Percentiles rank a stretch among this genome's conserved stretches.
phyloP scores from a whole-genome alignment of 495 filamentous ascomycete species.

The Parmelia sp. region DNA sequence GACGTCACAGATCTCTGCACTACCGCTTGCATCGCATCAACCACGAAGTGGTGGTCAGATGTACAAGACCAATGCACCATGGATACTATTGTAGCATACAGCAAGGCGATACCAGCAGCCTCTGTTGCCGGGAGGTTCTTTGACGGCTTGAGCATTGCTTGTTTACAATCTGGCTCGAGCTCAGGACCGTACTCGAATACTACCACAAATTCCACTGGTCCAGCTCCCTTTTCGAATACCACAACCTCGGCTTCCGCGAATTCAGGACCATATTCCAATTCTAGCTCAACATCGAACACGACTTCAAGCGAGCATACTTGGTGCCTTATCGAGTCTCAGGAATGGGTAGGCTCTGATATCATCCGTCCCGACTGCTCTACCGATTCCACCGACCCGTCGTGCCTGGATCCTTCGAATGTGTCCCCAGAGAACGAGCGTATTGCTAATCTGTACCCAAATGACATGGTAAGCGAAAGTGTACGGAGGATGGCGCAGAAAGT shows the following conservation, averaged over 20 bases:
- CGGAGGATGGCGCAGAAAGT: too few relatives aligned
- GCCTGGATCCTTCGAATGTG: constrained; percentile 13
- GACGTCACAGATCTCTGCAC: constrained; percentile 21
- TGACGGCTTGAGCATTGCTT: constrained; percentile 19
- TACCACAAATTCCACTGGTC: neutral
- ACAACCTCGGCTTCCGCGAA: neutral
- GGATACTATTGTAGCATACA: constrained; percentile 15
- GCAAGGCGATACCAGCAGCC: constrained; percentile 16
- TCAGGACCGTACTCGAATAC: neutral
- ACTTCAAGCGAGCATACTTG: neutral
- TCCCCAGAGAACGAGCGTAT: constrained; percentile 17
- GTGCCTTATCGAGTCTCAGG: constrained; percentile 20
- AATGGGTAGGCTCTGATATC: constrained; percentile 21
- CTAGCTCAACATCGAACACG: neutral
- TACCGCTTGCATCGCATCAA: constrained; percentile 7
- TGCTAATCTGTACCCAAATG: constrained; percentile 19
- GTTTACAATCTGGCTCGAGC: constrained; percentile 4
- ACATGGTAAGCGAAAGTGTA: constrained; percentile 11
- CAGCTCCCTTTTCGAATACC: neutral
- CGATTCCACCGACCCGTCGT: constrained; percentile 12
- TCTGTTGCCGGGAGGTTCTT: constrained; percentile 16
- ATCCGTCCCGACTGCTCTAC: constrained; percentile 19
- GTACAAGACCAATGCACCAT: constrained; percentile 12
- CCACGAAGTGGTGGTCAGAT: constrained; percentile 10
- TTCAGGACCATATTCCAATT: neutral